phyloP scores from a whole-genome alignment of 805 yeast species.

The Saccharomycopsis vini region DNA sequence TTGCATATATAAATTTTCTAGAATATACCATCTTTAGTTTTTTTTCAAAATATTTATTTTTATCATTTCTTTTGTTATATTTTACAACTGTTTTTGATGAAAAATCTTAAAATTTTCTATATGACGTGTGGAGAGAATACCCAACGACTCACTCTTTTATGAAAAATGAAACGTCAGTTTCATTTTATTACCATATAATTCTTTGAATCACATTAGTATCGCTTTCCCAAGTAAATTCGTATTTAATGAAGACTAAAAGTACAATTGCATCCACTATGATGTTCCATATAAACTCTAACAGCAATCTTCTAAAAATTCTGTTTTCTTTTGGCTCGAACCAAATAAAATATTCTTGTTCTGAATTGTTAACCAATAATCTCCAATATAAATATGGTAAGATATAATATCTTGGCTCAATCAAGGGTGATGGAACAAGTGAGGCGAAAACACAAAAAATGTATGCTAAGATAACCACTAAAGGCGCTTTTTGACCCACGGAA shows the following conservation, averaged over 20 bases:
- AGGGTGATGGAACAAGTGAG: conserved; percentile 80
- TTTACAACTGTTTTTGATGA: no score
- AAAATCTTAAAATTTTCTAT: no score
- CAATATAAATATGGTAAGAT: conserved; percentile 73
- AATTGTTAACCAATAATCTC: conserved; percentile 45
- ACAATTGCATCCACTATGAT: conserved; percentile 45
- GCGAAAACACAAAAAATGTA: conserved; percentile 43
- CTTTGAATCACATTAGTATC: conserved; percentile 56
- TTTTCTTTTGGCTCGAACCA: conserved; percentile 15
- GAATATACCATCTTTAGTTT: no score
- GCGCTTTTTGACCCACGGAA: not conserved
- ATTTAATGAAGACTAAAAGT: conserved; percentile 45
- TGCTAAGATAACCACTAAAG: conserved; percentile 35
- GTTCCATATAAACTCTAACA: conserved; percentile 56
- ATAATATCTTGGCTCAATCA: conserved; percentile 90
- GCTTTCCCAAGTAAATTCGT: conserved; percentile 60
- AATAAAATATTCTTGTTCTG: conserved; percentile 28
- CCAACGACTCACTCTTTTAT: no score
- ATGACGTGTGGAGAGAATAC: no score
- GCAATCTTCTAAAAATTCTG: conserved; percentile 27
- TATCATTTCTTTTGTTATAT: no score
- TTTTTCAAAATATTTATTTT: no score
- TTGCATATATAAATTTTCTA: no score
- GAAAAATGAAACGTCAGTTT: no score
- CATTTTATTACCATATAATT: conserved; percentile 66